Base-by-base conservation (phyloP, 2,329 filamentous ascomycete genomes). In the Aureobasidium vineae region DNA sequence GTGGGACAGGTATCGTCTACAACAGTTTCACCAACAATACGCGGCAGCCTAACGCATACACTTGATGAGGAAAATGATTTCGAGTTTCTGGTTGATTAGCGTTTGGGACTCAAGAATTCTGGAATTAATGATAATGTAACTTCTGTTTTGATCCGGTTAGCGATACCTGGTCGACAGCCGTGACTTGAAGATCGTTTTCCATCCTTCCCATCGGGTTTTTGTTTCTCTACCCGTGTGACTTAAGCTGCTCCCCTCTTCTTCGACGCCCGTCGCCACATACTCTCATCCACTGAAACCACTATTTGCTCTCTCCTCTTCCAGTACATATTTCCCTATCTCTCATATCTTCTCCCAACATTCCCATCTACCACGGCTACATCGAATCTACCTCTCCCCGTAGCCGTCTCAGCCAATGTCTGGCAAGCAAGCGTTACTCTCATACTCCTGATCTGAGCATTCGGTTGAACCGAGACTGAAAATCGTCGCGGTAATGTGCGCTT, bases 1-100 rank as follows among this genome's bases (percentile, higher is more conserved):
- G 70, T 65, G 68, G 66, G 2, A 69, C 70, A 38, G 72, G 71
- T 23, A 52, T 67, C 3, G 69, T 72, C 5, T 72, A 71, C 59
- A 71, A 72, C 61, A 69, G 59, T 41, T 72, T 70, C 31, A 70
- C 67, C 19, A 67, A 54, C 36, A 41, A 5, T 13, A 65, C 60
- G 16, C 33, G 5, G 6, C 66, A 67, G 43, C 50, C 52, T 5
- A 53, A 66, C 38, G 16, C 49, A 26, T 66, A 40, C 26, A 41
- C 60, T 53, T 53, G 19, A 36, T 53, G 50, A 36, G 10, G 5
- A 2, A n/a, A 10, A 23, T 10, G 21, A 26, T 5, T 0, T n/a
- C 5, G 16, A 16, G 31, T 4, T n/a, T n/a, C 2, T 19, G 23
- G 8, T 1, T 1, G 19, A 36, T 15, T 7, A 8, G 49, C 8